Evolutionary conservation across 371 early-diverging fungal species (phyloP), one percentile per base, ranked within the genome.

Genomic region (Pancytospora epiphaga): DNA sequence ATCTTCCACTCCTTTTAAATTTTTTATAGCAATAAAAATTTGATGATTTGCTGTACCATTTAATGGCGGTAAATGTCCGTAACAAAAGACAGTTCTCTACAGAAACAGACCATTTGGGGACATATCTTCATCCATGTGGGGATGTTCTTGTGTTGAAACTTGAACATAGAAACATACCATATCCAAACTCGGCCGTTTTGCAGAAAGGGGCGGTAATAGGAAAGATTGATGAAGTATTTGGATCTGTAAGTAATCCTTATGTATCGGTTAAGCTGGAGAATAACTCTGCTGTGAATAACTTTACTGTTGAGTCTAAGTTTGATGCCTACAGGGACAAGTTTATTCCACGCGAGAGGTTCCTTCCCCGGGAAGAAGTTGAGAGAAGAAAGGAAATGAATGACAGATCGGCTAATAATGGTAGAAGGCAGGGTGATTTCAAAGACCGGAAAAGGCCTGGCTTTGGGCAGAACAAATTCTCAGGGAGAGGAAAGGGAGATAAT

Each of bases 201-300:
- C 89, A 90, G 77, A 92, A 93, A 86, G 93, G 94, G 85, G 87
- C 61, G 63, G 49, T 89, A 81, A 92, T 97, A 77, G 98, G 98
- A 73, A 94, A 94, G 78, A 92, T 97, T n/a, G 95, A 97, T 74
- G 98, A 97, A 83, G 93, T 97, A 70, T 86, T 95, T 33, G 98
- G 98, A 47, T 92, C 93, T 49, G 85, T 95, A 80, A 92, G 91
- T 82, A 91, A 94, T 80, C 89, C 94, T 4, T 72, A 69, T 70
- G 68, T 40, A 3, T 38, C 70, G 32, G 56, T 79, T 37, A 65
- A 52, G 19, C 32, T 71, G 36, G 63, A 65, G 2, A 30, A 29
- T 1, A 38, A 50, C 12, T 12, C 19, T 19, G 36, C 9, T 1
- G 2, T 19, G 32, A 50, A 58, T 0, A 6, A 25, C 1, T 25